phyloP scores from a whole-genome alignment of 2,329 filamentous ascomycete species.

The Talaromyces amestolkiae region DNA sequence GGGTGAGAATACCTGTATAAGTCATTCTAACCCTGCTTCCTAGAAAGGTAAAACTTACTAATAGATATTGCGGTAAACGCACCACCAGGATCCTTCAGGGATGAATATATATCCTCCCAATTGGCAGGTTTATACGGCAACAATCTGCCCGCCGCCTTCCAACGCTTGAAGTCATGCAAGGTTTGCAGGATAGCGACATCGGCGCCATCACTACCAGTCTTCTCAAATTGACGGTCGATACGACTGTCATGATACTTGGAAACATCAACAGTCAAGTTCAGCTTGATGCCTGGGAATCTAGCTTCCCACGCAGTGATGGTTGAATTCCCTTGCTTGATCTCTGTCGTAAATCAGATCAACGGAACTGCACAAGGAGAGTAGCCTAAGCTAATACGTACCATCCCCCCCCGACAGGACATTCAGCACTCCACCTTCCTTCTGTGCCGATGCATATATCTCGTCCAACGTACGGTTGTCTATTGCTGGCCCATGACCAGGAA shows the following conservation, averaged over 20 bases:
- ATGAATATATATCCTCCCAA: constrained; percentile 34
- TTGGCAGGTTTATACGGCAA: constrained; percentile 50
- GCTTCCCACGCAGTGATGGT: constrained; percentile 17
- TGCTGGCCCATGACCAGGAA: constrained; percentile 8
- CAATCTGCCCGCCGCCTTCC: constrained; percentile 49
- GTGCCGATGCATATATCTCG: constrained; percentile 51
- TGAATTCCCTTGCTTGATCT: background rate
- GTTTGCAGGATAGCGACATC: constrained; percentile 48
- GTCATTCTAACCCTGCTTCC: background rate
- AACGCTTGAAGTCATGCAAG: constrained; percentile 48
- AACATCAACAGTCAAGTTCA: constrained; percentile 56
- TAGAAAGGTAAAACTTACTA: background rate
- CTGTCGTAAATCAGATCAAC: background rate
- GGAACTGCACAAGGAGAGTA: background rate
- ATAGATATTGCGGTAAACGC: constrained; percentile 46
- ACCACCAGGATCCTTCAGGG: constrained; percentile 44
- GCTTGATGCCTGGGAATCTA: constrained; percentile 50
- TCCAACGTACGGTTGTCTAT: constrained; percentile 50
- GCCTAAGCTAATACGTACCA: constrained; percentile 13
- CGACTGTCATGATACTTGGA: constrained; percentile 55
- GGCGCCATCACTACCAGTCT: constrained; percentile 36
- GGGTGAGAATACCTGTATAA: background rate
- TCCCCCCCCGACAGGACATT: constrained; percentile 25
- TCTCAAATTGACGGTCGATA: constrained; percentile 48
- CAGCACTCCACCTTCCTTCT: constrained; percentile 38